Percentiles rank a stretch among this genome's conserved stretches.
Conservation (phyloP, 805 yeast genomes). For the Lipomyces chichibuensis region DNA sequence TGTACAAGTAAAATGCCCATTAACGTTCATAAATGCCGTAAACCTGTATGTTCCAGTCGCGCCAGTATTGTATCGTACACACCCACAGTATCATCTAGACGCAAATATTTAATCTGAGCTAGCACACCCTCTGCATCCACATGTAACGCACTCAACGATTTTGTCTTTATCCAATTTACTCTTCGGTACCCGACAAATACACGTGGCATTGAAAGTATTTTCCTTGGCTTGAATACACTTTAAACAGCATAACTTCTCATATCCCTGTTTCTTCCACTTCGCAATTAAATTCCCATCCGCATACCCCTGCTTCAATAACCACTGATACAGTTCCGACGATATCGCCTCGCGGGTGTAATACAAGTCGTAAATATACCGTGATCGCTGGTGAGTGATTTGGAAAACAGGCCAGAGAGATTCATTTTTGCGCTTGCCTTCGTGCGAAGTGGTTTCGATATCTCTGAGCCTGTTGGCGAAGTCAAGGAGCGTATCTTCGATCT, state of each 20-base stretch:
- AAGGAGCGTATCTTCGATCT: conserved; percentile 64
- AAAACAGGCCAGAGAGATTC: conserved; percentile 71
- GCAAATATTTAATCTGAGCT: conserved; percentile 58
- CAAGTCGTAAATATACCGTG: conserved; percentile 73
- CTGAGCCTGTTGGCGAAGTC: conserved; percentile 63
- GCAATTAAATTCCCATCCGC: conserved; percentile 76
- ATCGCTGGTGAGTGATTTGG: conserved; percentile 70
- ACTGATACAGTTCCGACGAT: conserved; percentile 67
- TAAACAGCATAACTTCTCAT: conserved; percentile 82
- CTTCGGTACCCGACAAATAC: conserved; percentile 85
- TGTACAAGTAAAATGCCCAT: not conserved
- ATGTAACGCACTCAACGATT: conserved; percentile 65
- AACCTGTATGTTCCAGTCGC: not conserved
- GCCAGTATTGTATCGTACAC: not conserved
- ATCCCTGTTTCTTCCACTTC: conserved; percentile 83
- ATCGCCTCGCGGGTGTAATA: conserved; percentile 72
- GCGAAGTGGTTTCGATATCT: conserved; percentile 46
- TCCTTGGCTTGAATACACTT: conserved; percentile 70
- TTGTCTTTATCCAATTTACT: conserved; percentile 47
- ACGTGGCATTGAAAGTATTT: conserved; percentile 65
- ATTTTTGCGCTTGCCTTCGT: conserved; percentile 54
- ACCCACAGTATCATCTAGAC: not conserved
- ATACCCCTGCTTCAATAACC: conserved; percentile 67
- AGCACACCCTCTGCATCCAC: conserved; percentile 87
- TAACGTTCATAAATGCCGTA: not conserved